Conservation (phyloP, 2,329 filamentous ascomycete species). For the Cadophora malorum region DNA sequence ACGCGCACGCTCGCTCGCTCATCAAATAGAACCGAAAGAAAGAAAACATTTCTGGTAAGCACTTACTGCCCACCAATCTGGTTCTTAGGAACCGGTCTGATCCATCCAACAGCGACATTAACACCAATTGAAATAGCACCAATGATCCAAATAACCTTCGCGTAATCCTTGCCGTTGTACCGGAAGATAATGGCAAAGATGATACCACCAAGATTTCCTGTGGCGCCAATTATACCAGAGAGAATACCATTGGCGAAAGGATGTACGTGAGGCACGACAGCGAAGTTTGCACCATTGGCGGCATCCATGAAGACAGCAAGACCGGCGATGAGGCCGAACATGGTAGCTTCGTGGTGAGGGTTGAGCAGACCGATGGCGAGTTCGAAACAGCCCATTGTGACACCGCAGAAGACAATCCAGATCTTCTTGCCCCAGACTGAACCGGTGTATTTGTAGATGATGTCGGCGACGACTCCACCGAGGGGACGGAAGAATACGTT, state of each 20-base stretch:
- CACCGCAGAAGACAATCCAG: constrained; percentile 60
- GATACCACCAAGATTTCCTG: constrained; percentile 85
- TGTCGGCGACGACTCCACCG: constrained; percentile 64
- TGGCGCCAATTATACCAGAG: constrained; percentile 77
- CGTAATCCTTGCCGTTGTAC: constrained; percentile 73
- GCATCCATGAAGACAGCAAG: constrained; percentile 85
- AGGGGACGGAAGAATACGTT: constrained; percentile 72
- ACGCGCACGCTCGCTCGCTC: background rate
- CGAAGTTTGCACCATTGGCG: constrained; percentile 85
- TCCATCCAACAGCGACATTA: constrained; percentile 70
- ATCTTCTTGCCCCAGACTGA: constrained; percentile 70
- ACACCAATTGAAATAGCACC: constrained; percentile 75
- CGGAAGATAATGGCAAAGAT: constrained; percentile 85
- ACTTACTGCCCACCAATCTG: constrained; percentile 52
- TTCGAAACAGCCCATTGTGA: constrained; percentile 64
- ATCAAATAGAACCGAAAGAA: background rate
- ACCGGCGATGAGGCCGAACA: constrained; percentile 79
- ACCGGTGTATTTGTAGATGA: constrained; percentile 44
- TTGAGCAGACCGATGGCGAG: constrained; percentile 67
- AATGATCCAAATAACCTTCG: constrained; percentile 79
- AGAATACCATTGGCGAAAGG: constrained; percentile 78
- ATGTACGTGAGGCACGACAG: constrained; percentile 85
- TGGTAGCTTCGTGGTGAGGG: constrained; percentile 64
- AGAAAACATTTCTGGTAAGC: background rate
- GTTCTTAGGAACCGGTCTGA: constrained; percentile 61